Base-by-base conservation (phyloP, 257 asterid species). In the Vinca minor region DNA sequence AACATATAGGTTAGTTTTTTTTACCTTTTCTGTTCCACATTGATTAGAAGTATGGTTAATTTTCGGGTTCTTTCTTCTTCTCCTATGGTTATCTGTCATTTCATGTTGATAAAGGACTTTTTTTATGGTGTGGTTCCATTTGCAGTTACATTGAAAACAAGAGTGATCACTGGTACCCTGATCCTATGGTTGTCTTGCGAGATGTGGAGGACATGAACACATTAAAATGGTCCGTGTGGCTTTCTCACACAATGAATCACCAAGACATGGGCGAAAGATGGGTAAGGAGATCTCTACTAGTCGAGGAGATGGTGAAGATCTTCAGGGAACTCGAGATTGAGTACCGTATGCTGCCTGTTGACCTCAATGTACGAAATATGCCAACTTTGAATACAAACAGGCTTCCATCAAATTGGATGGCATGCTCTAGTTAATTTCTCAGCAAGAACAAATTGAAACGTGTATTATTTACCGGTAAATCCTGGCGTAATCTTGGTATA, bases 201-300 rank as follows among this genome's bases (percentile, higher is more conserved):
- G 95, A 93, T 42, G 76, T 93, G 31, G 96, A 83, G 75, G 99
- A 93, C 78, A 60, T 89, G 92, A 93, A 93, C 84, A 50, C 83
- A 76, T 46, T 93, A 78, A 87, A 79, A 74, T 87, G 85, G 79
- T 87, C 98, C 0, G 36, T 84, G 8, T 89, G 98, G 96, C 82
- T 73, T 25, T 72, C 83, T 0, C 97, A 92, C 81, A 85, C 62
- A 26, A 92, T 92, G 84, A 92, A 92, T 73, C 76, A 70, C 66
- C 96, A 92, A 66, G 89, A 92, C 73, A 92, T 92, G 96, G 93
- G 95, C 4, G 95, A 92, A 80, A 87, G 96, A 72, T 89, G 82
- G 82, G 53, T 52, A 6, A 78, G 98, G 68, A 82, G 98, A 71
- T 78, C 91, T 20, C 82, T 78, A 46, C 76, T 93, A 35, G 83